A percentile compares a stretch with the other conserved stretches of the same genome.
phyloP scores from a whole-genome alignment of 495 filamentous ascomycete genomes.

The Pseudotulostoma volvatum region DNA sequence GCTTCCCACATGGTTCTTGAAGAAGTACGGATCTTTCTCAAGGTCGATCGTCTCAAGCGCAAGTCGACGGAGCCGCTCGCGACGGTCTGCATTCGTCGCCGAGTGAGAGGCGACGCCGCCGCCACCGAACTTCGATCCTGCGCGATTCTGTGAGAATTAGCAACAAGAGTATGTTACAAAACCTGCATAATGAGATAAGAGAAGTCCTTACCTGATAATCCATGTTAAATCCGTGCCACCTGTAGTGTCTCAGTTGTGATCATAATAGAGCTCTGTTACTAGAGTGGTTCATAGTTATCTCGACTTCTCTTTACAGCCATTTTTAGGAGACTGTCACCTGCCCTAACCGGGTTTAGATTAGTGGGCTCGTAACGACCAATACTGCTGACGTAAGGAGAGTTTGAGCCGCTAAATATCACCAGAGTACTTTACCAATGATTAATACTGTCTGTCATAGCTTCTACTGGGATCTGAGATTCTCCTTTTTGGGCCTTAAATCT shows the following conservation, averaged over 20 bases:
- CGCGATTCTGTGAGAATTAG: constrained; percentile 60
- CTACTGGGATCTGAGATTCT: too few species aligned
- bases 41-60: constrained; percentile 97
- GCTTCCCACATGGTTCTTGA: constrained; percentile 97
- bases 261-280: too few species aligned
- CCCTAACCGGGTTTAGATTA: too few species aligned
- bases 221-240: constrained; percentile 22
- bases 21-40: constrained; percentile 99
- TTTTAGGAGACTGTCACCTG: too few species aligned
- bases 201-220: constrained; percentile 38
- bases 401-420: constrained; percentile 1
- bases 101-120: constrained; percentile 89
- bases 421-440: constrained; percentile 1
- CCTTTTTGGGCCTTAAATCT: background rate
- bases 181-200: background rate
- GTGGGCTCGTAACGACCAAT: too few species aligned
- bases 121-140: constrained; percentile 94
- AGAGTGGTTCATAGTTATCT: too few species aligned
- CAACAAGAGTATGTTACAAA: background rate
- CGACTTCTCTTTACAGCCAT: too few species aligned
- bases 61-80: constrained; percentile 92
- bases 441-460: background rate
- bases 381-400: too few species aligned
- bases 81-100: constrained; percentile 88
- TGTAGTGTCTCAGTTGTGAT: too few species aligned